Percentiles rank a stretch among this genome's conserved stretches.
Conservation (phyloP, 2,329 filamentous ascomycete genomes). For the Amauroascus verrucosus region DNA sequence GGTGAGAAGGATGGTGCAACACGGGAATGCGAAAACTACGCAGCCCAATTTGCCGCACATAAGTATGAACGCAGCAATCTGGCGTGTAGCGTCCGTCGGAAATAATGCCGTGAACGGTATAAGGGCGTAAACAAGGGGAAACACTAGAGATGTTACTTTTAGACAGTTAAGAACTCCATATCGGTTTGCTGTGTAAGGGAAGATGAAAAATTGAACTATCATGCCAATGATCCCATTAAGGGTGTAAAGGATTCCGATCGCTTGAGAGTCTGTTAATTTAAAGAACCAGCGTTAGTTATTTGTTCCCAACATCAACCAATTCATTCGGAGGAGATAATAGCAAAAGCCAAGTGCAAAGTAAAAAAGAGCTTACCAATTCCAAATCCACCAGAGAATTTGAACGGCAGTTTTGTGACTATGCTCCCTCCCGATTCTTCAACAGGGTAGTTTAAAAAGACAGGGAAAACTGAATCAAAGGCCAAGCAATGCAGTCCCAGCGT, state of each 20-base stretch:
- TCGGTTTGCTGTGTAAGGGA: slow-evolving; percentile 61
- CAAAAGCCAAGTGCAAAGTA: not conserved
- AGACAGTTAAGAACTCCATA: slow-evolving; percentile 68
- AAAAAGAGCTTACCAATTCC: slow-evolving; percentile 43
- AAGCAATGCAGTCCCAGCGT: slow-evolving; percentile 72
- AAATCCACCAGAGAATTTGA: slow-evolving; percentile 76
- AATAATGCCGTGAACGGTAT: slow-evolving; percentile 69
- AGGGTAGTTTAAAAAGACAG: slow-evolving; percentile 78
- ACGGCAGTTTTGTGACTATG: slow-evolving; percentile 54
- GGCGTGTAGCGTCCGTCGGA: slow-evolving; percentile 42
- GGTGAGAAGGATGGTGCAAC: slow-evolving; percentile 78
- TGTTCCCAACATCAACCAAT: not conserved
- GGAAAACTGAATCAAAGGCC: slow-evolving; percentile 76
- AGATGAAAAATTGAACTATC: slow-evolving; percentile 74
- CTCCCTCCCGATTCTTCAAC: slow-evolving; percentile 44
- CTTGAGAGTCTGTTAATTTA: slow-evolving; percentile 47
- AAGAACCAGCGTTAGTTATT: not conserved
- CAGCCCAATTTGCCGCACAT: slow-evolving; percentile 65
- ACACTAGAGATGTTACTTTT: slow-evolving; percentile 53
- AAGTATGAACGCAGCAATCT: slow-evolving; percentile 51
- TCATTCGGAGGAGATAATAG: not conserved
- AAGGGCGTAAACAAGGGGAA: slow-evolving; percentile 68
- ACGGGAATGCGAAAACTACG: slow-evolving; percentile 80
- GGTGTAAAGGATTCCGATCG: slow-evolving; percentile 79
- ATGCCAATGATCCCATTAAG: slow-evolving; percentile 70